Percentiles rank a stretch among this genome's conserved stretches.
Conservation (phyloP, 1,284 basidiomycete genomes). For the Austroboletus niveus region DNA sequence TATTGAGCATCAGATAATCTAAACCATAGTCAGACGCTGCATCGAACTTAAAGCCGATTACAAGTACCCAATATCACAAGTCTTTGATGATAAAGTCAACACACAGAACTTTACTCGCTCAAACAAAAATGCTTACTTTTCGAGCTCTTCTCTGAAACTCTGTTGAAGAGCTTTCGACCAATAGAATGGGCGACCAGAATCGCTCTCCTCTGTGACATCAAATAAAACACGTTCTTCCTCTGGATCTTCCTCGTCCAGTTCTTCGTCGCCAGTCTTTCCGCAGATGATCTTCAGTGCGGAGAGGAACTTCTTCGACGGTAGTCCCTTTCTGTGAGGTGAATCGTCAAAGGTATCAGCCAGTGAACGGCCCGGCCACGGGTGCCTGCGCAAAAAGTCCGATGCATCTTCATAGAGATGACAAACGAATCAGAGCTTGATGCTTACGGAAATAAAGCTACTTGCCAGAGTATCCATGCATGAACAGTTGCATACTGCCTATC, state of each 20-base stretch:
- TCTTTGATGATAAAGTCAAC: conserved; percentile 37
- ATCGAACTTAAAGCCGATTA: neutral
- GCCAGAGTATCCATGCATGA: conserved; percentile 83
- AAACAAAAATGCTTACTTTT: conserved; percentile 57
- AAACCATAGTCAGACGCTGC: conserved; percentile 7
- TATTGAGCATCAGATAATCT: conserved; percentile 91
- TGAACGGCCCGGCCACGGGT: conserved; percentile 87
- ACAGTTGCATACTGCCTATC: conserved; percentile 88
- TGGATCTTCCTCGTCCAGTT: conserved; percentile 66
- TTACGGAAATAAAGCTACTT: conserved; percentile 5
- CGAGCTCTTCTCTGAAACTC: conserved; percentile 82
- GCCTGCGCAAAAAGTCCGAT: conserved; percentile 79
- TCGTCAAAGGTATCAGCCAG: conserved; percentile 84
- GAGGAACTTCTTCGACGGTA: conserved; percentile 61
- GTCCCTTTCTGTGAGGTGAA: conserved; percentile 66
- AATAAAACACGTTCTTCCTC: conserved; percentile 67
- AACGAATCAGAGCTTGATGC: neutral
- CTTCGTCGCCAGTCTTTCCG: conserved; percentile 73
- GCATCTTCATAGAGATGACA: conserved; percentile 53
- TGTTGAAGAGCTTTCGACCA: conserved; percentile 78
- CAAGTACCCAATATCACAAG: conserved; percentile 74
- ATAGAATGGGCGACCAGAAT: conserved; percentile 63
- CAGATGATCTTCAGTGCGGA: conserved; percentile 72
- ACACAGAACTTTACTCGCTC: neutral
- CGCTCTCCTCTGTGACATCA: conserved; percentile 57